Base-by-base conservation (phyloP, 1,284 basidiomycete genomes). In the Boletus mariae region DNA sequence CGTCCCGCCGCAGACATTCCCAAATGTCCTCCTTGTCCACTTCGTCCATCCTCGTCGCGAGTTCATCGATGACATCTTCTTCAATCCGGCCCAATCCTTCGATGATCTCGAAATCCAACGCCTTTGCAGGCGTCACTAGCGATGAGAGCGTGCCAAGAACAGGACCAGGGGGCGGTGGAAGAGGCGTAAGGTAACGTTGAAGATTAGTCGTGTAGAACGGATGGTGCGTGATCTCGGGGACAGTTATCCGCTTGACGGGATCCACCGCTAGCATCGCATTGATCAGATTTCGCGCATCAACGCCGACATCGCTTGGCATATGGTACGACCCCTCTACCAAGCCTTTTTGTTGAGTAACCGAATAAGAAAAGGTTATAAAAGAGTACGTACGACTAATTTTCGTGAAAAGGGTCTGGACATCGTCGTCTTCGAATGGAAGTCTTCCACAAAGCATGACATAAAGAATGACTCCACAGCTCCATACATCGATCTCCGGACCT, bases 401-500 rank as follows among this genome's bases (percentile, higher is more conserved):
- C 58, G 89, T 87, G 76, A 97, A 97, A 28, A 98, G 73, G 1
- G 83, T 81, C 51, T 93, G 92, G 44, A 97, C 92, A 66, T 96
- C 91, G 51, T 96, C 92, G 71, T 97, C 94, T 74, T 97, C 94
- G 67, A 98, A 97, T 1, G 94, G 94, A 40, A 97, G 78, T 48
- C 90, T 78, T 11, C 94, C 94, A 65, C 90, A 94, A 6, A 98
- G 80, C 85, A 98, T 92, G 48, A 97, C 94, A 73, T 94, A 97
- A 52, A 98, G 80, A 62, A 98, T 97, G 32, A 97, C 94, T 0
- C 94, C 94, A 54, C 91, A 91, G 62, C 90, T 93, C 94, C 94
- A 98, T n/a, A 97, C 93, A 63, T 98, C 94, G 62, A 97, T 95
- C 71, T 96, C 94, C 0, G 94, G 94, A 0, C 94, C 94, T 1